Percentiles rank a stretch among this genome's conserved stretches.
Conservation (phyloP, 768 basidiomycete species). For the Suillus paluster region DNA sequence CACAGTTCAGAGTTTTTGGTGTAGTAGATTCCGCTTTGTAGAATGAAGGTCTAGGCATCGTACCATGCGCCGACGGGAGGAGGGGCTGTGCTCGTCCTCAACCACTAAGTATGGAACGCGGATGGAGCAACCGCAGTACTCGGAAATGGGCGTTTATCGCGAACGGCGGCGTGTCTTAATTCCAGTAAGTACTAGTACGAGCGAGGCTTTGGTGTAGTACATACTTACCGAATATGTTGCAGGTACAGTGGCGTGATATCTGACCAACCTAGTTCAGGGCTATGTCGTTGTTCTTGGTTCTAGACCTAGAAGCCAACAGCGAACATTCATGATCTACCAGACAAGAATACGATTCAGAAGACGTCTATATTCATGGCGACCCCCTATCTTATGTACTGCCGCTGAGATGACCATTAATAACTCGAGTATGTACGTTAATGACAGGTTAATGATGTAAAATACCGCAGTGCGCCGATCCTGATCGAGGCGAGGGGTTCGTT, state of each 20-base stretch:
- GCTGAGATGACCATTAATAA: conserved; percentile 1
- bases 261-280: background rate
- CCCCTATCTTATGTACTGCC: background rate
- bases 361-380: background rate
- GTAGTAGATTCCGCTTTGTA: background rate
- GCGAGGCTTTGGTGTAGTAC: too few species aligned
- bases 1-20: background rate
- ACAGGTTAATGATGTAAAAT: background rate
- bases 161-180: too few species aligned
- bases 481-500: background rate
- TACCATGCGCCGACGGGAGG: too few species aligned
- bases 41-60: too few species aligned
- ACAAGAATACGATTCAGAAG: background rate
- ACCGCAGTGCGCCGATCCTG: background rate
- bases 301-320: background rate
- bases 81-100: too few species aligned
- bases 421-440: background rate
- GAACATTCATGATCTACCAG: background rate
- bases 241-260: background rate
- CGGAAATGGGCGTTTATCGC: too few species aligned
- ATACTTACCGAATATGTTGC: background rate
- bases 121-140: too few species aligned
- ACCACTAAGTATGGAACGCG: too few species aligned
- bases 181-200: too few species aligned
- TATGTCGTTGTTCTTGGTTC: background rate